These are phyloP conservation scores for Blastocystis sp. DNA, from an alignment of 352 stramenopile species.

Conservation along the genomic window DNA sequence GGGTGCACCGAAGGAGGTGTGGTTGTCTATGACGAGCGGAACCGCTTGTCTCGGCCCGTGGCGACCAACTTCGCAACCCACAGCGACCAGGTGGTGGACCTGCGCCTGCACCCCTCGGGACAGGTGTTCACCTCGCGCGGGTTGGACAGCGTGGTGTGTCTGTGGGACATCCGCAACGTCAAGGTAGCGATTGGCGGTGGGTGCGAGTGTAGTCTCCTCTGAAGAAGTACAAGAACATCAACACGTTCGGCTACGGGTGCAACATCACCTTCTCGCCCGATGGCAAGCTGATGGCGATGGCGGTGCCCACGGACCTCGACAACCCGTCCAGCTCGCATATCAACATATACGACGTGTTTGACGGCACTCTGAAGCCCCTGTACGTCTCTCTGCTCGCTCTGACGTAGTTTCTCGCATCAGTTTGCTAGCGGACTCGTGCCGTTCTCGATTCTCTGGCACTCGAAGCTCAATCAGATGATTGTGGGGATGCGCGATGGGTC, in stretches of 20 bases:
- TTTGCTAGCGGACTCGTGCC: not conserved
- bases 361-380: not conserved
- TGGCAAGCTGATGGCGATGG: constrained; percentile 7
- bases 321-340: not conserved
- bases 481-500: constrained; percentile 13
- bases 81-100: not conserved
- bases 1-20: constrained; percentile 13
- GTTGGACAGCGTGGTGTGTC: not conserved
- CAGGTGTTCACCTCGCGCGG: constrained; percentile 5
- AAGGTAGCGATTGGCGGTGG: not conserved
- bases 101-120: not conserved
- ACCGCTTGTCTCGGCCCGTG: not conserved
- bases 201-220: not conserved
- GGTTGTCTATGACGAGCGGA: constrained; percentile 21
- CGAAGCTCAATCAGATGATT: constrained; percentile 53
- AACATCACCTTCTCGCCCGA: constrained; percentile 23
- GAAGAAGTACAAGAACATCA: not conserved
- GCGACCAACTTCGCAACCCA: constrained; percentile 24
- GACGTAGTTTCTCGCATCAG: not conserved
- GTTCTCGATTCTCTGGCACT: constrained; percentile 20
- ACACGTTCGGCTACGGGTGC: not conserved
- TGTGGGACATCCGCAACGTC: constrained; percentile 45
- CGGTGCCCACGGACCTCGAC: not conserved
- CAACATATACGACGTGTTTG: constrained; percentile 15
- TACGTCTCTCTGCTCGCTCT: not conserved